Percentiles rank a stretch among this genome's conserved stretches.
Evolutionary conservation across 306 rosid species (phyloP).

Genomic region (Inga oerstediana): DNA sequence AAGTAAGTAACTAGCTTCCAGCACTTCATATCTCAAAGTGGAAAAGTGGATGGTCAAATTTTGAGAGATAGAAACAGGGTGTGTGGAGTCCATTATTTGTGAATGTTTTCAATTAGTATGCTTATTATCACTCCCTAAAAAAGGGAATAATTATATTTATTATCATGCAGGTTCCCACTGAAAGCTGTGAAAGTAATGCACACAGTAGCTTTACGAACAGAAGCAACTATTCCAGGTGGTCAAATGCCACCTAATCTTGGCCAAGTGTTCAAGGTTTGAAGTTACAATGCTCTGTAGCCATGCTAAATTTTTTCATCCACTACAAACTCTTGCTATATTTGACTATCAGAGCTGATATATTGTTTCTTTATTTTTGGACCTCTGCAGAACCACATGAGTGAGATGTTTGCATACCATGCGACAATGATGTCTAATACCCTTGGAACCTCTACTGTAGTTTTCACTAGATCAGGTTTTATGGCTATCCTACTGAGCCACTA

Average conservation of each 20-base stretch:
- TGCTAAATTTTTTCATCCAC: not conserved
- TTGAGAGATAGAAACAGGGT: not conserved
- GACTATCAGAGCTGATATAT: slow-evolving; percentile 15
- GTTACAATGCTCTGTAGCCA: slow-evolving; percentile 1
- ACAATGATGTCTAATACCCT: slow-evolving; percentile 99
- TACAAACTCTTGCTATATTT: not conserved
- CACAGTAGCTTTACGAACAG: slow-evolving; percentile 93
- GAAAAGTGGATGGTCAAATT: not conserved
- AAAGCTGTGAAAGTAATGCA: slow-evolving; percentile 99
- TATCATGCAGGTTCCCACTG: slow-evolving; percentile 69
- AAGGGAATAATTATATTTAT: slow-evolving; percentile 20
- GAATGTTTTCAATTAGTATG: not conserved
- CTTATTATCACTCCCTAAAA: not conserved
- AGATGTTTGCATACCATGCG: slow-evolving; percentile 99
- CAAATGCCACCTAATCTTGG: slow-evolving; percentile 83
- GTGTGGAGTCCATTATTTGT: not conserved
- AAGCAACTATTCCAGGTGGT: slow-evolving; percentile 79
- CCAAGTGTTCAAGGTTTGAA: slow-evolving; percentile 86
- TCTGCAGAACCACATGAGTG: slow-evolving; percentile 93
- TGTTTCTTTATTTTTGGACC: slow-evolving; percentile 23
- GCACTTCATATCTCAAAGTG: not conserved
- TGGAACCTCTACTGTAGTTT: slow-evolving; percentile 92
- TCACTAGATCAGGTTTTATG: slow-evolving; percentile 86
- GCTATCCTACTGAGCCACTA: slow-evolving; percentile 84
- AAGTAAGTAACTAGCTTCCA: slow-evolving; percentile 62